phyloP scores from a whole-genome alignment of 805 yeast genomes.

The Myxozyma neotropica region DNA sequence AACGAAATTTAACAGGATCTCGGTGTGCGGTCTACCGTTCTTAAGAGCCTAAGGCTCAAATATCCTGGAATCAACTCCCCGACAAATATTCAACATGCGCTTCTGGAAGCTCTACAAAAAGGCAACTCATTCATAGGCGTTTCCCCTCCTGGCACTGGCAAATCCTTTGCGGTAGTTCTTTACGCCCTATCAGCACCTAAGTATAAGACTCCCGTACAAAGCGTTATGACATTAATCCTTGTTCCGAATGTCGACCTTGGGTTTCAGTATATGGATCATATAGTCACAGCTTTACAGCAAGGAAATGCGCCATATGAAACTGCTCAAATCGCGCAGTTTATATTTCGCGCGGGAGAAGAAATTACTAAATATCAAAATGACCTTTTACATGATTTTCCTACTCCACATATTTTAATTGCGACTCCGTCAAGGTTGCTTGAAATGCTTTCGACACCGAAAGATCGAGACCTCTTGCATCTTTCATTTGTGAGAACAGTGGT shows the following conservation, averaged over 20 bases:
- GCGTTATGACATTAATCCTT: slow-evolving; percentile 39
- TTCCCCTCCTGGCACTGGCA: slow-evolving; percentile 43
- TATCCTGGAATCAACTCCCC: slow-evolving; percentile 12
- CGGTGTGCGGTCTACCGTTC: slow-evolving; percentile 19
- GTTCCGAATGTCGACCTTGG: slow-evolving; percentile 44
- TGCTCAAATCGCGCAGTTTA: slow-evolving; percentile 34
- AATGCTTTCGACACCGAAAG: slow-evolving; percentile 24
- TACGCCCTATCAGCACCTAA: slow-evolving; percentile 35
- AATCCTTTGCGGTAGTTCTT: slow-evolving; percentile 41
- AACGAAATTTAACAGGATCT: slow-evolving; percentile 6
- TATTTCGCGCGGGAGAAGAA: slow-evolving; percentile 39
- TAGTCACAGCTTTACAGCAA: slow-evolving; percentile 22
- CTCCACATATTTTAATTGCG: slow-evolving; percentile 54
- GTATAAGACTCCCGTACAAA: slow-evolving; percentile 12
- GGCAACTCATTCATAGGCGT: slow-evolving; percentile 37
- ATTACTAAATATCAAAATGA: slow-evolving; percentile 37
- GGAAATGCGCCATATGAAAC: slow-evolving; percentile 23
- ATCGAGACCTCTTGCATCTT: slow-evolving; percentile 12
- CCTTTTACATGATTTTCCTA: slow-evolving; percentile 29
- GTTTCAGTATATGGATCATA: slow-evolving; percentile 38
- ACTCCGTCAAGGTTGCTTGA: slow-evolving; percentile 59
- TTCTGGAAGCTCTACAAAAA: slow-evolving; percentile 17
- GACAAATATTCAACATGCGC: slow-evolving; percentile 22
- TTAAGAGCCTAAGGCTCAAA: slow-evolving; percentile 5
- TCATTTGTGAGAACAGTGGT: slow-evolving; percentile 28